phyloP scores from a whole-genome alignment of 306 rosid genomes.

The Sphenostylis stenocarpa region DNA sequence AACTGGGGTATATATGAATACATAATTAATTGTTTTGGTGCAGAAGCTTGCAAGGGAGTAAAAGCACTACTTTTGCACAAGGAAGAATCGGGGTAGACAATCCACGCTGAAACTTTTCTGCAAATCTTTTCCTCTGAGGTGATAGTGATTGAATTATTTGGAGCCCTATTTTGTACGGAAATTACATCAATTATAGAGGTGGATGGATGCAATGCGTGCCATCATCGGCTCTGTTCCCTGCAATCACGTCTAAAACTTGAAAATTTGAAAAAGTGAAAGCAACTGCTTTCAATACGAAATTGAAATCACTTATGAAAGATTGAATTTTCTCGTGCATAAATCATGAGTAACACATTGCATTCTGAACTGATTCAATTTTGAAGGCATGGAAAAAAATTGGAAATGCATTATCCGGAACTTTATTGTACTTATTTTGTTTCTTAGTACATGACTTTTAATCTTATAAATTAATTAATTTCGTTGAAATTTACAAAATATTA shows the following conservation, averaged over 20 bases:
- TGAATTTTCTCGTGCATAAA: too few relatives aligned
- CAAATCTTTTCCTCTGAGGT: slow-evolving; percentile 6
- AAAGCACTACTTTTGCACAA: not conserved
- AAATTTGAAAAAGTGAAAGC: too few relatives aligned
- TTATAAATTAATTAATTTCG: too few relatives aligned
- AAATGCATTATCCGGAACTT: too few relatives aligned
- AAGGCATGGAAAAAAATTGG: too few relatives aligned
- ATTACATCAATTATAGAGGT: not conserved
- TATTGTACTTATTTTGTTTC: too few relatives aligned
- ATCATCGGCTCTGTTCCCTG: too few relatives aligned
- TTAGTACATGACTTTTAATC: too few relatives aligned
- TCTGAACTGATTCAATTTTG: not conserved
- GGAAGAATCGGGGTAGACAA: not conserved
- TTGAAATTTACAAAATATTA: too few relatives aligned
- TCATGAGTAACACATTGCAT: not conserved
- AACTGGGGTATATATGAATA: not conserved
- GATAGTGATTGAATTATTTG: slow-evolving; percentile 2
- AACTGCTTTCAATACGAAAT: too few relatives aligned
- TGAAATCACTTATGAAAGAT: too few relatives aligned
- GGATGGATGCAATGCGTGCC: not conserved
- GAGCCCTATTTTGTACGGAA: slow-evolving; percentile 32
- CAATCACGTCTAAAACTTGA: too few relatives aligned
- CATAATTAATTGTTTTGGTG: not conserved
- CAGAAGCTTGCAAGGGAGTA: not conserved
- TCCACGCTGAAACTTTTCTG: slow-evolving; percentile 9